These are phyloP conservation scores for Stephanodiscus minutulus DNA, from an alignment of 108 stramenopile genomes.

Conservation along the genomic window DNA sequence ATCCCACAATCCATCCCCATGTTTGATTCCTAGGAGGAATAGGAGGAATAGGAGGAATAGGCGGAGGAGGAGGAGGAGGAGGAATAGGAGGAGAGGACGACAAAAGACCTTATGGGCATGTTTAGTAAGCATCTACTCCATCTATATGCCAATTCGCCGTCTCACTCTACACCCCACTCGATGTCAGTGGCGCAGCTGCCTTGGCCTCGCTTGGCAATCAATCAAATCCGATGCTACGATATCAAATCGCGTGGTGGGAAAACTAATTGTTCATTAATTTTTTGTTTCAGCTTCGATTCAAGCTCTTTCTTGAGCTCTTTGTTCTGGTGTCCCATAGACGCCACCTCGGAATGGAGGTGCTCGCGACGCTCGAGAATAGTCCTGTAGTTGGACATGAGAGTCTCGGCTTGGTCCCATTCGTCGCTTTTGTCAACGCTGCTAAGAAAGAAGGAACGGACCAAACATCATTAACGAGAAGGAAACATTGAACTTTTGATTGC, in stretches of 20 bases:
- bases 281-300: conserved; percentile 19
- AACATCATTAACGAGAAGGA: neutral
- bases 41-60: no score
- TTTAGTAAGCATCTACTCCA: no score
- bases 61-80: no score
- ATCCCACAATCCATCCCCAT: no score
- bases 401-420: conserved; percentile 50
- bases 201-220: no score
- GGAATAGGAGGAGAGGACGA: no score
- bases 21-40: no score
- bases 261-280: conserved; percentile 24
- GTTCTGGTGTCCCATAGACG: conserved; percentile 18
- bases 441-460: neutral
- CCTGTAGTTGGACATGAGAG: conserved; percentile 42
- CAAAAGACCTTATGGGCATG: no score
- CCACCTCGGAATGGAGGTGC: conserved; percentile 20
- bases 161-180: no score
- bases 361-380: conserved; percentile 38
- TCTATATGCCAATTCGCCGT: no score
- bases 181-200: no score
- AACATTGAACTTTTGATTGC: neutral
- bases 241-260: conserved; percentile 42
- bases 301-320: conserved; percentile 32
- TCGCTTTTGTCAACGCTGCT: conserved; percentile 25
- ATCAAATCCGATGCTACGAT: no score